Evolutionary conservation across 2,329 filamentous ascomycete species (phyloP), one percentile per base, ranked within the genome.

Genomic region (Leptographium radiaticola): DNA sequence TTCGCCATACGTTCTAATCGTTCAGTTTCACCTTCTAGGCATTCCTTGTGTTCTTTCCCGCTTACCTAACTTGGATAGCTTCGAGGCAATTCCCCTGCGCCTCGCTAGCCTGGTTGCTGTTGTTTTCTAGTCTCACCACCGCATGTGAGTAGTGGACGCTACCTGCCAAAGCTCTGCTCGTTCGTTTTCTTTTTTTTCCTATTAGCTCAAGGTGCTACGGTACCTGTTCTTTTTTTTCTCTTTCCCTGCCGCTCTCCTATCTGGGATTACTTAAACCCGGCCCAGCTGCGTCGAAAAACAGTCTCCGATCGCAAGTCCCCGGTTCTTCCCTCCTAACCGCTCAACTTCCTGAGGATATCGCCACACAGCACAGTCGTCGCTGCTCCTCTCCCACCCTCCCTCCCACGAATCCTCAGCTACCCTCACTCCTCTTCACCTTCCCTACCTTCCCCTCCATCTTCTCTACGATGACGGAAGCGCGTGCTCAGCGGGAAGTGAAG

Each of bases 401-500:
- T n/a, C 45, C 6, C 45, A 6, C 60, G 60, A 10, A 51, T 50
- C 9, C 57, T 57, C 43, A 53, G n/a, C 54, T 12, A 51, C 51
- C 9, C 57, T 57, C 43, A 53, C 18, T 54, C 55, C 53, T 60
- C 59, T 42, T 44, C 12, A 18, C 40, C 47, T 45, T 47, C 39
- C 36, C 36, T 42, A 15, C 42, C 4, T 11, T 34, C 46, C 46
- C 30, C 13, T n/a, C 40, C n/a, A 20, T 16, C 49, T 52, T 30
- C n/a, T 31, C 36, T 45, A 51, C 57, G 56, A 53, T 52, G 57
- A 47, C 52, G 42, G 71, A 75, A 57, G 71, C 68, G 61, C 68
- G 67, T 60, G 70, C 70, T 12, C 69, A 68, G 58, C 61, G 79
- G 62, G 90, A 97, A 72, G 87, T 97, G 64, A 89, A 87, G 74